Percentiles rank a stretch among this genome's conserved stretches.
Evolutionary conservation across 2,329 filamentous ascomycete genomes (phyloP).

Genomic region (Karstenula rhodostoma): DNA sequence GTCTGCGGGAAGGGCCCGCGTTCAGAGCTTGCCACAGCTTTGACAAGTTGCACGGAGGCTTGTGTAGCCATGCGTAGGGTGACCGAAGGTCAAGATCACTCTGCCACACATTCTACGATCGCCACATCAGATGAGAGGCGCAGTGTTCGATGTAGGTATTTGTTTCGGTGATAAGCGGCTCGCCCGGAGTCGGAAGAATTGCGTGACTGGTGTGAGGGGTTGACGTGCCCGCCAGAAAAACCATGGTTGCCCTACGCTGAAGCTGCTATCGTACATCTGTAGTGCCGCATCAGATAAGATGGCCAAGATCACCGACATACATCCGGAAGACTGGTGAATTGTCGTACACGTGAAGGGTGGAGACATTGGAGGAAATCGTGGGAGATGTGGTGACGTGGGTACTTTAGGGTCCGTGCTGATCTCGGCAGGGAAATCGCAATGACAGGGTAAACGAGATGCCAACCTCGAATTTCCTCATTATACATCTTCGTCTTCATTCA

Average conservation of each 20-base stretch:
- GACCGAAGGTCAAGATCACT: no score
- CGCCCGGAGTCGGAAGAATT: not conserved
- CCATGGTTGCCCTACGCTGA: not conserved
- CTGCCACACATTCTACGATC: no score
- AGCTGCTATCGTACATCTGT: not conserved
- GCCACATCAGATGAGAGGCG: no score
- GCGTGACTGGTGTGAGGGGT: not conserved
- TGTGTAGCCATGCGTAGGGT: no score
- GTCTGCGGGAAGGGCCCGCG: no score
- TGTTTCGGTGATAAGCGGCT: not conserved
- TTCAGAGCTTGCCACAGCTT: no score
- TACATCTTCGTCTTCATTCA: constrained; percentile 14
- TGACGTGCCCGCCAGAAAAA: not conserved
- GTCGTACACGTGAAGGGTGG: constrained; percentile 1
- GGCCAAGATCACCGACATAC: constrained; percentile 5
- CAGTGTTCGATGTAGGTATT: no score
- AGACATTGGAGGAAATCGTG: constrained; percentile 14
- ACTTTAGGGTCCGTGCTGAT: constrained; percentile 22
- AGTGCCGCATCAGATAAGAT: constrained; percentile 11
- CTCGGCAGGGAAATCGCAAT: constrained; percentile 14
- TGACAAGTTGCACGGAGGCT: no score
- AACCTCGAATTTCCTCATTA: constrained; percentile 3
- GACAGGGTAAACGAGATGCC: not conserved
- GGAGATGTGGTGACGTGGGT: constrained; percentile 25
- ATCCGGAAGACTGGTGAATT: constrained; percentile 14